Evolutionary conservation across 495 filamentous ascomycete species (phyloP), one percentile per base, ranked within the genome.

Genomic region (Penicillium cinerascens): DNA sequence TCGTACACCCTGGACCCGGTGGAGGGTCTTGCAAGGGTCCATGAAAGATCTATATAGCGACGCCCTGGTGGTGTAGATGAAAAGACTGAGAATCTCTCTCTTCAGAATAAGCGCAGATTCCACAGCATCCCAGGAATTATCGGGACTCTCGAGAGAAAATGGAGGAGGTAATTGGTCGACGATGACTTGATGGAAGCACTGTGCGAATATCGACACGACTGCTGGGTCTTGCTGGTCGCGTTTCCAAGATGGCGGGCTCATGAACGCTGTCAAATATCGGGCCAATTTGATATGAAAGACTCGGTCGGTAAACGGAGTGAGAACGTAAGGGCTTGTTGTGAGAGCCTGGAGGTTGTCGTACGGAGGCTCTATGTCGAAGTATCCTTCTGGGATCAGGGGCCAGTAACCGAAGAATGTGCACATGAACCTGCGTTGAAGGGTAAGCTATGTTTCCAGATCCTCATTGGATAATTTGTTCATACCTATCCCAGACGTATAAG

Each of bases 311-410:
- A 58, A 61, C 15, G 51, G 42, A 4, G 58, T 61, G 10, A 58
- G 51, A 17, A 49, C 25, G 11, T 58, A 57, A 4, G 58, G 55
- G 4, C 17, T 54, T 15, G 40, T 17, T 0, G 51, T 35, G 16
- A 54, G 16, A 0, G 47, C 25, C 17, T 57, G 47, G 0, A 61
- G 40, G 18, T 18, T 54, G 17, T 61, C 55, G 23, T 54, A 41
- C 0, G 58, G 58, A 10, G 33, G 54, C 7, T 61, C 58, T 15
- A 58, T 49, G 27, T 61, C 51, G 9, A 57, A 58, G 21, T 61
- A 61, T 13, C 55, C 58, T 25, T 61, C 58, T 3, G 58, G 58
- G 13, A 61, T 61, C 6, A 61, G 44, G 7, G 58, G 58, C 58
- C 58, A 61, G 10, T 55, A 47, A 13, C 55, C 55, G 22, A 61